Percentiles rank a stretch among this genome's conserved stretches.
Conservation (phyloP, 306 rosid species). For the Boehmeria nivea region DNA sequence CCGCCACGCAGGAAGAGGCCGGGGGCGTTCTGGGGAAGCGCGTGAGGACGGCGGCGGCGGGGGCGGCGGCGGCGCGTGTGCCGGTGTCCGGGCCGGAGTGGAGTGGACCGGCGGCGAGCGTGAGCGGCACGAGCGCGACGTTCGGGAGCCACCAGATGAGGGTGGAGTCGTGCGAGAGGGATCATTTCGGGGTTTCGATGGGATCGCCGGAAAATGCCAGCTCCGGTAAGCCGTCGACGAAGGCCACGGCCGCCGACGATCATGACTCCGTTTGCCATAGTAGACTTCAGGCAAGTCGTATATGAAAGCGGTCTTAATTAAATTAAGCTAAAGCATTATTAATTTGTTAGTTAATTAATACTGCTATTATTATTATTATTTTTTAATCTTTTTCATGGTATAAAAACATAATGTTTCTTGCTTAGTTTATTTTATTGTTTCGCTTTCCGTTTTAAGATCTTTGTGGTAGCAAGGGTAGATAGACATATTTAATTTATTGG, state of each 20-base stretch:
- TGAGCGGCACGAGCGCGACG: slow-evolving; percentile 30
- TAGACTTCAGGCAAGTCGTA: slow-evolving; percentile 46
- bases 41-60: slow-evolving; percentile 26
- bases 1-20: slow-evolving; percentile 17
- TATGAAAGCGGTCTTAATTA: too few relatives aligned
- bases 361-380: too few relatives aligned
- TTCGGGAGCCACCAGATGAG: slow-evolving; percentile 40
- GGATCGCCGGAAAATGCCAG: slow-evolving; percentile 59
- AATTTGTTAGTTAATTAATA: not conserved
- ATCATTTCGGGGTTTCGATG: slow-evolving; percentile 44
- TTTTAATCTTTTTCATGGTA: not conserved
- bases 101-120: slow-evolving; percentile 30
- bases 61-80: slow-evolving; percentile 11
- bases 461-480: too few relatives aligned
- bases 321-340: too few relatives aligned
- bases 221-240: slow-evolving; percentile 38
- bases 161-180: slow-evolving; percentile 40
- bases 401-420: too few relatives aligned
- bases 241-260: slow-evolving; percentile 50
- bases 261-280: slow-evolving; percentile 83
- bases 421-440: too few relatives aligned
- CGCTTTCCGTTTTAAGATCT: too few relatives aligned
- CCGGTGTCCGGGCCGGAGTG: slow-evolving; percentile 24
- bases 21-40: not conserved
- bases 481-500: too few relatives aligned